These are phyloP conservation scores for Limonium bicolor DNA, from an alignment of 148 eudicot genomes.

Conservation along the genomic window DNA sequence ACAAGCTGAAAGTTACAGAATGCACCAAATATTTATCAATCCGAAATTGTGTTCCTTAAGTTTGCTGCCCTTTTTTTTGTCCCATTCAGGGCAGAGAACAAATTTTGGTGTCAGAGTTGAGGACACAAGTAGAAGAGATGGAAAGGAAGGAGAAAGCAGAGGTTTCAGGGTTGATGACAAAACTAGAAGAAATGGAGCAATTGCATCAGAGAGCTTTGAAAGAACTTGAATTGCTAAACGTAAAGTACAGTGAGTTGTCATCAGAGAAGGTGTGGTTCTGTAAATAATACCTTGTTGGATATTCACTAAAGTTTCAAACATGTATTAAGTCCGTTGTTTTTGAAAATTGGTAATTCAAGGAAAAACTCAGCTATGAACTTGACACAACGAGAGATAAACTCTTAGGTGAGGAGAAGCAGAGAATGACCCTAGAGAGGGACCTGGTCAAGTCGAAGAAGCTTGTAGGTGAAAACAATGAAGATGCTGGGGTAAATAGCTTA, in stretches of 20 bases:
- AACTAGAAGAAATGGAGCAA: conserved; percentile 33
- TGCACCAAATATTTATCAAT: not conserved
- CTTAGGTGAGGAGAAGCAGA: conserved; percentile 46
- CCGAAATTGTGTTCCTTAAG: not conserved
- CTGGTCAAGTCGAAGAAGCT: conserved; percentile 29
- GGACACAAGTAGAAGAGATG: conserved; percentile 4
- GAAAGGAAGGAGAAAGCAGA: conserved; percentile 23
- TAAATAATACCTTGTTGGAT: no score
- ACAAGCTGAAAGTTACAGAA: no score
- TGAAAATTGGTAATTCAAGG: no score
- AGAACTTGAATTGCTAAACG: conserved; percentile 36
- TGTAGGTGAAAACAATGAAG: conserved; percentile 44
- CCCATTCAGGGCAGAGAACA: conserved; percentile 16
- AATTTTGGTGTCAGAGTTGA: conserved; percentile 1
- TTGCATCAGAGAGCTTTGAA: conserved; percentile 23
- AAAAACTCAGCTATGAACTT: conserved; percentile 37
- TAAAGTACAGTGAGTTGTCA: conserved; percentile 29
- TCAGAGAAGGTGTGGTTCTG: conserved; percentile 67
- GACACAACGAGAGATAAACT: conserved; percentile 28
- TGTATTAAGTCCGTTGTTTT: no score
- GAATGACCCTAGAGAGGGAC: conserved; percentile 55
- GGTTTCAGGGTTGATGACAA: conserved; percentile 29
- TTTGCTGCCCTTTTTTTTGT: not conserved
- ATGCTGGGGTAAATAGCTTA: conserved; percentile 35
- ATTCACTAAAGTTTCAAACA: no score